Evolutionary conservation across 345 rosid genomes (phyloP).

Genomic region (Linum tenue): DNA sequence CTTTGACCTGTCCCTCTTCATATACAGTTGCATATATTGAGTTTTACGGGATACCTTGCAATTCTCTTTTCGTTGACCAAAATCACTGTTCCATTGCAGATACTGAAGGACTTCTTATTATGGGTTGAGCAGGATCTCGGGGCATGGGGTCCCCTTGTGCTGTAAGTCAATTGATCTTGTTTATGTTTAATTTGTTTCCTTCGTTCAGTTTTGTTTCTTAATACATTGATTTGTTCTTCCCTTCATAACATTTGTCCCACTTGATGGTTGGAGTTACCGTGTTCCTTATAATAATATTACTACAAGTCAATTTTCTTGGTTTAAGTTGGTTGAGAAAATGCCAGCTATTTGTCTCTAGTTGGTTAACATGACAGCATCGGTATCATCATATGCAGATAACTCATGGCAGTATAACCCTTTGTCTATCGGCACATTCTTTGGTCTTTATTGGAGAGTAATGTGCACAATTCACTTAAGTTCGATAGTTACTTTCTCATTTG

Average conservation of each 20-base stretch:
- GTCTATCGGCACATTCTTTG: no score
- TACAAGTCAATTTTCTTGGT: neutral
- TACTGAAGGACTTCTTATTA: conserved; percentile 76
- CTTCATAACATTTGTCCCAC: neutral
- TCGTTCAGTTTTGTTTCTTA: neutral
- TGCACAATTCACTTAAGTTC: neutral
- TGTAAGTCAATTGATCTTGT: conserved; percentile 44
- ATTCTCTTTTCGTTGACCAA: conserved; percentile 11
- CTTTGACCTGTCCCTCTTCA: no score
- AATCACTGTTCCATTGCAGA: conserved; percentile 37
- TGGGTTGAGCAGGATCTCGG: conserved; percentile 97
- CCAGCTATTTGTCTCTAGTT: neutral
- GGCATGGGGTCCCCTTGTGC: conserved; percentile 89
- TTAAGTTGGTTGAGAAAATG: no score
- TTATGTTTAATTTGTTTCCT: neutral
- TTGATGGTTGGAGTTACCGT: neutral
- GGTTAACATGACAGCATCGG: neutral
- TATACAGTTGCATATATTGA: neutral
- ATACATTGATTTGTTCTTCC: neutral
- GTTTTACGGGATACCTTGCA: neutral
- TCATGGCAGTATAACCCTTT: neutral
- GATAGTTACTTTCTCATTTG: neutral
- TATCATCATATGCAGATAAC: neutral
- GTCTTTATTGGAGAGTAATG: neutral
- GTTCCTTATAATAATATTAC: neutral